Base-by-base conservation (phyloP, 2,329 filamentous ascomycete species). In the Emergomyces pasteurianus region DNA sequence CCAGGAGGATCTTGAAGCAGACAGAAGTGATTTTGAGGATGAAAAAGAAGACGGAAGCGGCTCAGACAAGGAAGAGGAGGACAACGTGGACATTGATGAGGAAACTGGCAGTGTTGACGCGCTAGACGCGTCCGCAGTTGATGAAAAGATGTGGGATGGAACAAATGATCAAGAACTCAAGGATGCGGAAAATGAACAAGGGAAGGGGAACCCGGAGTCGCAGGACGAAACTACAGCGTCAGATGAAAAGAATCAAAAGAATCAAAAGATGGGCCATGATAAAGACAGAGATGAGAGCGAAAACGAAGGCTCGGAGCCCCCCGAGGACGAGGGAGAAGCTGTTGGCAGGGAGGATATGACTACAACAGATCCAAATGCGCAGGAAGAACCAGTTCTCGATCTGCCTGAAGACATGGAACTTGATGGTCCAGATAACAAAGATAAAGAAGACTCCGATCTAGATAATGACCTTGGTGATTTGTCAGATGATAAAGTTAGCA, bases 71-170 rank as follows among this genome's bases (percentile, higher is more conserved):
- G 83, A 85, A 21, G 82, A 82, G 1, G 83, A 82, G 47, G 82
- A 86, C 58, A 80, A 86, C 10, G 83, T 88, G 31, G 83, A 85
- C 50, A 86, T 95, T 71, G 91, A 96, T 65, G 92, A 96, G 68
- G 90, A 97, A 74, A 83, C 88, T 5, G 94, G 92, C 1, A 88
- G 91, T 68, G 91, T 97, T 12, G 90, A 96, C 75, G 90, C 95
- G 68, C 79, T 96, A 49, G 92, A 96, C 67, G 87, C 90, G 14
- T 88, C 86, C 18, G 89, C 92, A 23, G 88, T 97, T 1, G 95
- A 99, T 71, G 95, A 99, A 77, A 99, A 97, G 79, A 91, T 97
- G 83, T 99, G 94, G 94, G 92, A 99, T 74, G 92, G 91, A 46
- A 86, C 62, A 36, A 77, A 77, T 43, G 86, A 90, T 50, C 81